Percentiles rank a stretch among this genome's conserved stretches.
Evolutionary conservation across 2,329 filamentous ascomycete species (phyloP).

Genomic region (Aureobasidium sp.): DNA sequence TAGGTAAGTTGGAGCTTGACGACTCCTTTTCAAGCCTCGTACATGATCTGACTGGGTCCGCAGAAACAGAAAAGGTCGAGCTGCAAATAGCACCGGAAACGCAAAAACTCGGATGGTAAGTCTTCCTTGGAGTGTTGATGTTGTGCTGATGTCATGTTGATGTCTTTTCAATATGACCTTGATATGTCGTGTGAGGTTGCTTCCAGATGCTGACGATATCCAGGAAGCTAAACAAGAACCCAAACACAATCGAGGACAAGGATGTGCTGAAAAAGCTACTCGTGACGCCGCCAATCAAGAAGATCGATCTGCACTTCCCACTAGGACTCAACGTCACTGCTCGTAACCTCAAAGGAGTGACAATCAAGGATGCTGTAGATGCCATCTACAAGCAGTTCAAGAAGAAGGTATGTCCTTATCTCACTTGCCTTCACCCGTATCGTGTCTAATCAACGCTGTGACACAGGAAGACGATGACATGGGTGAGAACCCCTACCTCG

Average conservation of each 20-base stretch:
- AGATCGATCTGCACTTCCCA: conserved; percentile 88
- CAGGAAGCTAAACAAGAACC: conserved; percentile 92
- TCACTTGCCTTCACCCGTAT: conserved; percentile 12
- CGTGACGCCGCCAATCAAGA: conserved; percentile 77
- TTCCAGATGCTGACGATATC: conserved; percentile 10
- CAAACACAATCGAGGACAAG: conserved; percentile 70
- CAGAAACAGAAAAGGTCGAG: conserved; percentile 67
- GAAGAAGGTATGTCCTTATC: conserved; percentile 66
- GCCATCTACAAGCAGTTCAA: conserved; percentile 95
- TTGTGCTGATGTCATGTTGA: conserved; percentile 1
- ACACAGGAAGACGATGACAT: conserved; percentile 82
- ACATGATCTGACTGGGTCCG: conserved; percentile 5
- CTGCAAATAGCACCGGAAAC: conserved; percentile 73
- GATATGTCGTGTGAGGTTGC: not conserved
- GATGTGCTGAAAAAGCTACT: conserved; percentile 76
- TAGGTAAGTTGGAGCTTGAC: conserved; percentile 55
- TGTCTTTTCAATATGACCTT: not conserved
- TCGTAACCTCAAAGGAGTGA: conserved; percentile 88
- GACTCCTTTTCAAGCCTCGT: not conserved
- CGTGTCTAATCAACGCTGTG: conserved; percentile 17
- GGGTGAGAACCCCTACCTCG: conserved; percentile 69
- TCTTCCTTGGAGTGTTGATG: not conserved
- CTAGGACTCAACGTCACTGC: conserved; percentile 81
- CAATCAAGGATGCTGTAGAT: conserved; percentile 93
- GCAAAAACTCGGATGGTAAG: conserved; percentile 82